phyloP scores from a whole-genome alignment of 345 rosid species.

The Corymbia maculata region DNA sequence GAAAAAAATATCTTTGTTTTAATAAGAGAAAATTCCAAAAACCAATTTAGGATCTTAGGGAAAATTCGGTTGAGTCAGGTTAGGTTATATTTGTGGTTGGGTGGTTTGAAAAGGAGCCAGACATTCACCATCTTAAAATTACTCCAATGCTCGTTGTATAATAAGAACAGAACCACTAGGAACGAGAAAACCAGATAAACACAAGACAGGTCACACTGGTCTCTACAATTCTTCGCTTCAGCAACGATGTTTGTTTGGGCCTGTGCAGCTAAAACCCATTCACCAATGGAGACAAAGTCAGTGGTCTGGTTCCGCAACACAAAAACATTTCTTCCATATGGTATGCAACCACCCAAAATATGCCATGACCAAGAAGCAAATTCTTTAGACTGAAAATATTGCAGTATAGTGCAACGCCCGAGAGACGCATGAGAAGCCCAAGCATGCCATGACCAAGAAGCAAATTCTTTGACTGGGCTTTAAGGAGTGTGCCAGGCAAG shows the following conservation, averaged over 20 bases:
- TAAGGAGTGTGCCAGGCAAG: no score
- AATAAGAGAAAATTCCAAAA: not conserved
- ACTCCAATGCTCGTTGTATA: not conserved
- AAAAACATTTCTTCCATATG: no score
- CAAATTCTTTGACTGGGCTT: no score
- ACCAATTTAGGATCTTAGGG: not conserved
- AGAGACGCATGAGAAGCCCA: no score
- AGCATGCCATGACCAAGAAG: no score
- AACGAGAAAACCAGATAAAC: not conserved
- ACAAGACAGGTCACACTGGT: not conserved
- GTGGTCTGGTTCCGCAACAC: no score
- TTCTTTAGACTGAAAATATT: no score
- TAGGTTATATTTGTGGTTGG: not conserved
- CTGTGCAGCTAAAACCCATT: not conserved
- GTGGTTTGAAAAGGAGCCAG: not conserved
- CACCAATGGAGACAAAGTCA: not conserved
- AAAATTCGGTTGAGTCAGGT: not conserved
- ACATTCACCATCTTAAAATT: not conserved
- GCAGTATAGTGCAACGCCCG: no score
- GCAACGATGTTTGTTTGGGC: not conserved
- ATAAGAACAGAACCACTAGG: not conserved
- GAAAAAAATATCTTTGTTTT: not conserved
- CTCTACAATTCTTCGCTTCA: not conserved
- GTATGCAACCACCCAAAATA: no score
- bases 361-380: no score